Evolutionary conservation across 306 rosid genomes (phyloP), one percentile per base, ranked within the genome.

Genomic region (Cyclanthera cordifolia): DNA sequence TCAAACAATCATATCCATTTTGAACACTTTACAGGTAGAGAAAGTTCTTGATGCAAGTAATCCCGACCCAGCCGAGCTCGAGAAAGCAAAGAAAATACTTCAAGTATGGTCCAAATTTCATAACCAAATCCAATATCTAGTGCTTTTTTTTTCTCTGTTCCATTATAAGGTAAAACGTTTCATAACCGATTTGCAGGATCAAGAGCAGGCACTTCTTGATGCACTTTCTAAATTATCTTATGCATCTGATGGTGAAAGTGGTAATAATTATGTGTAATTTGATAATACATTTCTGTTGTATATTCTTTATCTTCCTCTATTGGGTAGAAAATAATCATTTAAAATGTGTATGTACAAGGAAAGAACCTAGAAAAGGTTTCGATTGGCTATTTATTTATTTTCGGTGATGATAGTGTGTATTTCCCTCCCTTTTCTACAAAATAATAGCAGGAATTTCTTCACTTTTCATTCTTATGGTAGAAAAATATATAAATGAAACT

Each of bases 201-300:
- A 90, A 58, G 97, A 87, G 66, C 89, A 84, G 77, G 87, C 97
- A 11, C 83, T 90, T 74, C 77, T 86, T 21, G 81, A 90, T 78
- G 97, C 97, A 45, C 86, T 90, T 67, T 84, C 95, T 63, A 90
- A 79, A 77, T 87, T 90, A 4, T 84, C 82, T 69, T 89, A 84
- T 77, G 90, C 84, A 53, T 90, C 95, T 49, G 97, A 90, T 39
- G 95, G 85, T 80, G 97, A 88, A 81, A 90, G 95, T 80, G 95
- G 95, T 90, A 90, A 90, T 87, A 77, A 82, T 43, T 64, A 64
- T 64, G 23, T 45, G 53, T 64, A 21, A 45, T 37, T n/a, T n/a
- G n/a, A n/a, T n/a, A 20, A 13, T 43, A 64, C 70, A 64, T 64
- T 64, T 64, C 70, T 23, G 70, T 45, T 64, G 70, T 64, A 43